Evolutionary conservation across 2,329 filamentous ascomycete genomes (phyloP), one percentile per base, ranked within the genome.

Genomic region (Penicillium janthinellum): DNA sequence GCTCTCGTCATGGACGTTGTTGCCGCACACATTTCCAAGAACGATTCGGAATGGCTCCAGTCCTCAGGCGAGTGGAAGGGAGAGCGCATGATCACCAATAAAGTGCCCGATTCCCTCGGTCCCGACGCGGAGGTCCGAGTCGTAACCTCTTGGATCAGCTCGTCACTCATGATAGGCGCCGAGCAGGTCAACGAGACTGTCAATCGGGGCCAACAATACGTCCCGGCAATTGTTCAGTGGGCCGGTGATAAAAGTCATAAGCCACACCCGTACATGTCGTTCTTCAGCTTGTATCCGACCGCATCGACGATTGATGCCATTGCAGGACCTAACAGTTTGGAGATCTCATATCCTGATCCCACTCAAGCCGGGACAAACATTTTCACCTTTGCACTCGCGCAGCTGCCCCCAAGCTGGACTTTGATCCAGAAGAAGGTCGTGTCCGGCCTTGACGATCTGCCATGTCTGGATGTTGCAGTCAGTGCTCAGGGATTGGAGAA

Each of bases 191-290:
- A 68, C 5, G 78, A 81, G 65, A 70, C 69, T 1, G 65, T 63
- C 20, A 76, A 83, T 83, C 0, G 86, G 84, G 64, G 78, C 82
- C 75, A 50, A 12, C 81, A 88, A 70, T 82, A 78, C 42, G 79
- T 81, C 59, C 86, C 86, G 0, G 83, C 83, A 0, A 82, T 88
- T 5, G 79, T 85, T 0, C 86, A 88, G 65, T 88, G 86, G 86
- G 69, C 77, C 15, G 78, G 77, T 4, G 78, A 69, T 15, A 66
- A 67, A 10, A 39, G 59, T 8, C 65, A 68, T 4, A 75, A 65
- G 28, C 75, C 79, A 0, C 77, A 71, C 37, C 78, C 78, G 0
- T 78, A 78, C 58, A 58, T 73, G 35, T 68, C 70, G 12, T 66
- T 47, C n/a, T 35, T 59, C n/a, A 59, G 72, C 2, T 70, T 71